phyloP scores from a whole-genome alignment of 345 rosid species.

The Salix arbutifolia region DNA sequence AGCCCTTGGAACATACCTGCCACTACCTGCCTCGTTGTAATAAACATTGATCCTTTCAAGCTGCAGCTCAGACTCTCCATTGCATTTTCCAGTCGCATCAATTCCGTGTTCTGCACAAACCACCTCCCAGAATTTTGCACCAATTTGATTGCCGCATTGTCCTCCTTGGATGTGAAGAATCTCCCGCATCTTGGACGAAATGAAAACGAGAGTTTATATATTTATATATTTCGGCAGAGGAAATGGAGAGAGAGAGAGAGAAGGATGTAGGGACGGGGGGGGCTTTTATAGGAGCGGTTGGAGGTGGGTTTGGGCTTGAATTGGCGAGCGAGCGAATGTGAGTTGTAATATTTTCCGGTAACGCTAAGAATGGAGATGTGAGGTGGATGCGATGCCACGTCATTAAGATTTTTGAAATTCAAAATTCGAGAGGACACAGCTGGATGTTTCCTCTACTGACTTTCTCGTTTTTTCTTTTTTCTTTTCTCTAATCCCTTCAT shows the following conservation, averaged over 20 bases:
- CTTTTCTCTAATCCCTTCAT: too few relatives aligned
- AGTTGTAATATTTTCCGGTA: neutral
- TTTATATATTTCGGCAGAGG: neutral
- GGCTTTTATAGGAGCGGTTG: neutral
- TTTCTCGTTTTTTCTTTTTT: too few relatives aligned
- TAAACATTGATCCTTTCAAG: slow-evolving; percentile 39
- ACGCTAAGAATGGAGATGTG: neutral
- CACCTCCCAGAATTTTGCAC: slow-evolving; percentile 39
- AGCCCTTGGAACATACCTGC: slow-evolving; percentile 36
- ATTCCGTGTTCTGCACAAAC: slow-evolving; percentile 36
- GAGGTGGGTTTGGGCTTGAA: neutral
- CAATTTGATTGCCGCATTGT: slow-evolving; percentile 39
- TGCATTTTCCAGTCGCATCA: slow-evolving; percentile 25
- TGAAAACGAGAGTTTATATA: neutral
- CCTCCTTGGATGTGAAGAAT: slow-evolving; percentile 42
- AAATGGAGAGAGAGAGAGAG: neutral
- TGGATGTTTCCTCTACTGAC: too few relatives aligned
- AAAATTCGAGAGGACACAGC: too few relatives aligned
- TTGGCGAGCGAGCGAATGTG: neutral
- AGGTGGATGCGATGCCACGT: neutral
- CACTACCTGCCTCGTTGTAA: slow-evolving; percentile 40
- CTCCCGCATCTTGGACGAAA: slow-evolving; percentile 22
- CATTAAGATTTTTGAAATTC: too few relatives aligned
- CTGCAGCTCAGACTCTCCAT: slow-evolving; percentile 22
- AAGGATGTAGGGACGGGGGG: neutral